A percentile compares a stretch with the other conserved stretches of the same genome.
These are phyloP conservation scores for Macrocybe gigantea DNA, from an alignment of 768 basidiomycete species.

Conservation along the genomic window DNA sequence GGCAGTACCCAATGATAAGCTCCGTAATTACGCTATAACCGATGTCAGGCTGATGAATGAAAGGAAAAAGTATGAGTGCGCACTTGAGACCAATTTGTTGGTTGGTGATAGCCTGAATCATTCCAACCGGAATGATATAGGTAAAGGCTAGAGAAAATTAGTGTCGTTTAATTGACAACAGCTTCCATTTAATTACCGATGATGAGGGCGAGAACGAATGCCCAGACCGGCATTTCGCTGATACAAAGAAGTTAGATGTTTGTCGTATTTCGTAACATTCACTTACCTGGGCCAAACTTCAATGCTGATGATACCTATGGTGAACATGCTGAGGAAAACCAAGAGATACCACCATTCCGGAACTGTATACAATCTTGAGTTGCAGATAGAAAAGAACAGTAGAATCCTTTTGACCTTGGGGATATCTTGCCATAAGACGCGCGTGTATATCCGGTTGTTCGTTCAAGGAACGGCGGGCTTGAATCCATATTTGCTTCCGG, in stretches of 20 bases:
- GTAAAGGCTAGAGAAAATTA: conserved; percentile 28
- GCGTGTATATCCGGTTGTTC: conserved; percentile 59
- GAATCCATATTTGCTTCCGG: conserved; percentile 49
- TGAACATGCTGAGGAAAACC: conserved; percentile 46
- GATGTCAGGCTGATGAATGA: neutral
- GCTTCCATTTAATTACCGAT: conserved; percentile 26
- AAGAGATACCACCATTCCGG: conserved; percentile 59
- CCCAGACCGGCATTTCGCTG: conserved; percentile 62
- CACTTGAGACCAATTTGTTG: conserved; percentile 59
- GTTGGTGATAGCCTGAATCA: conserved; percentile 81
- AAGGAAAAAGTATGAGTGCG: conserved; percentile 3
- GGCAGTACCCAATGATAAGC: conserved; percentile 57
- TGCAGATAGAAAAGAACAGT: too few species aligned
- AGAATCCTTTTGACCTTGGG: conserved; percentile 18
- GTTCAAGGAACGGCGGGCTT: conserved; percentile 42
- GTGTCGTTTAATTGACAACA: neutral
- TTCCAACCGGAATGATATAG: conserved; percentile 68
- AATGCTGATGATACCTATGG: conserved; percentile 55
- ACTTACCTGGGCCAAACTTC: conserved; percentile 47
- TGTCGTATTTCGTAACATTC: too few species aligned
- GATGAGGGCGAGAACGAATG: conserved; percentile 46
- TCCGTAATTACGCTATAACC: conserved; percentile 60
- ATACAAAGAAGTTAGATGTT: too few species aligned
- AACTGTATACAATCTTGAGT: conserved; percentile 17
- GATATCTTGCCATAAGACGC: conserved; percentile 53